Conservation (phyloP, 257 asterid species). For the Echites panduratus region DNA sequence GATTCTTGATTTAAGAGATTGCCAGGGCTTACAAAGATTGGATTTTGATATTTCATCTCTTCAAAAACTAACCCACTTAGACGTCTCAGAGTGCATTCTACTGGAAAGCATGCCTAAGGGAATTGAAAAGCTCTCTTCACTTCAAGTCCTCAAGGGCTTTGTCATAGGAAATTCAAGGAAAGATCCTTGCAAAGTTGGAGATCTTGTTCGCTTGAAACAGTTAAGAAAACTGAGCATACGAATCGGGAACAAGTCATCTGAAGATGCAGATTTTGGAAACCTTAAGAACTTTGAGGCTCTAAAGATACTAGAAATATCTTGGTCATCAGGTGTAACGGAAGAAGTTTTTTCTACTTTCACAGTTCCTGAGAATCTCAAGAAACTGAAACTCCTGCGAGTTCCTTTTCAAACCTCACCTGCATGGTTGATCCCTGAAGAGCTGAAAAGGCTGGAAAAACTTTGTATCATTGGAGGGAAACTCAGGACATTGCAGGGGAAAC, state of each 20-base stretch:
- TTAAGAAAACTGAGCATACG: conserved; percentile 4
- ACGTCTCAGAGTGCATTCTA: conserved; percentile 11
- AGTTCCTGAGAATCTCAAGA: not conserved
- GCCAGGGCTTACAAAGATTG: conserved; percentile 9
- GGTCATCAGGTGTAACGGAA: not conserved
- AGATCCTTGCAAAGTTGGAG: conserved; percentile 1
- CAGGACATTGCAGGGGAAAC: not conserved
- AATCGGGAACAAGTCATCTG: not conserved
- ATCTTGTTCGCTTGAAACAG: not conserved
- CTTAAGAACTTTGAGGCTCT: not conserved
- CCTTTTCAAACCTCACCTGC: not conserved
- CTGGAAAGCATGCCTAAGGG: conserved; percentile 14
- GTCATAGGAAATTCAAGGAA: not conserved
- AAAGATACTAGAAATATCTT: conserved; percentile 1
- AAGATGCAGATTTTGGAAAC: not conserved
- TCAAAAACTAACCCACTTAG: conserved; percentile 9
- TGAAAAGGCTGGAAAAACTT: conserved; percentile 2
- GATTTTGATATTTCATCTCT: conserved; percentile 7
- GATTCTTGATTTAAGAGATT: conserved; percentile 13
- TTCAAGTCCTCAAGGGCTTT: conserved; percentile 11
- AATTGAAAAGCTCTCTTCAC: conserved; percentile 8
- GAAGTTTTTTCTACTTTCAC: not conserved
- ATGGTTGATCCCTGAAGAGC: not conserved
- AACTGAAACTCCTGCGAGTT: not conserved
- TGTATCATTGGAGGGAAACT: conserved; percentile 5